Base-by-base conservation (phyloP, 352 stramenopile species). In the Phytophthora pinifolia region DNA sequence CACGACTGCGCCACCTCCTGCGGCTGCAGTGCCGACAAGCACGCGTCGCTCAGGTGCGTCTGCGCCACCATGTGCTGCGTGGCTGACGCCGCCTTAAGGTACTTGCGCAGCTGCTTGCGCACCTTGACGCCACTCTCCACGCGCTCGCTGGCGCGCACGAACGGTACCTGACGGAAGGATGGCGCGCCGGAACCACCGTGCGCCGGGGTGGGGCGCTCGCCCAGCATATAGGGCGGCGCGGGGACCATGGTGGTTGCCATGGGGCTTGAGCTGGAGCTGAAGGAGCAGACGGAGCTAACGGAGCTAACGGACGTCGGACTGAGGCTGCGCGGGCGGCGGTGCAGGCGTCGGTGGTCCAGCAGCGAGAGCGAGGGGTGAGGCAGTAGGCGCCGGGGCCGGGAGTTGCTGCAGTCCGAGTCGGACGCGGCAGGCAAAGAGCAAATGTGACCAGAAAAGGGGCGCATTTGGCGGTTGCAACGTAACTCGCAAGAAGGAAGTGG, bases 11-110 rank as follows among this genome's bases (percentile, higher is more conserved):
- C 73, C 39, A 92, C 82, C 42, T 94, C 84, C 53, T 92, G 79
- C 30, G 84, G 79, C 57, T 89, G 79, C 61, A 91, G 76, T n/a
- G 77, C 58, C 15, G 76, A 61, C 35, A 94, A 65, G 62, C 79
- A 89, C 30, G 81, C 79, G 64, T 92, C 81, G 46, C 76, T 89
- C 33, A 94, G 62, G 54, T 90, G 83, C 47, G 83, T 85, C 59
- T 92, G 79, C 47, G 82, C 80, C 33, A 91, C 82, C 57, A 89
- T 79, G 34, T 88, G 76, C 73, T 94, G 82, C 54, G 84, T 89
- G 22, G 67, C 65, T 2, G 80, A 85, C 51, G 72, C 83, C 41
- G 82, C 76, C 54, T 89, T 89, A 15, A 94, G 66, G 63, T 94
- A 94, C 66, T 92, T 92, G 61, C 79, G 68, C 32, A 94, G 62